Conservation (phyloP, 1,284 basidiomycete species). For the Malassezia pachydermatis region DNA sequence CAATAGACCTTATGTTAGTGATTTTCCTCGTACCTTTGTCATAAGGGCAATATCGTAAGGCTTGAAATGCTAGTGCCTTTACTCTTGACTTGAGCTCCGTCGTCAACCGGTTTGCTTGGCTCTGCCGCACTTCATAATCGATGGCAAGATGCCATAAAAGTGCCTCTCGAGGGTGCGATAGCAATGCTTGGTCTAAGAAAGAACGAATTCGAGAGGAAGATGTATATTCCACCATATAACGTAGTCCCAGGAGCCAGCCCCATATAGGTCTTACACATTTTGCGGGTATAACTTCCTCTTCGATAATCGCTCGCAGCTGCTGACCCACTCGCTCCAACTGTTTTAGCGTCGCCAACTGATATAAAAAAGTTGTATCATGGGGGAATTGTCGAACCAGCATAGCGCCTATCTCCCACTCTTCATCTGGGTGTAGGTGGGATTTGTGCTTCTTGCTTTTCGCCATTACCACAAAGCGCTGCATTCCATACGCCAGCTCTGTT, state of each 20-base stretch:
- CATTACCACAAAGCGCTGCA: constrained; percentile 1
- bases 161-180: neutral
- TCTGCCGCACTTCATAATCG: neutral
- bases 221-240: neutral
- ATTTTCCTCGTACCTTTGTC: constrained; percentile 1
- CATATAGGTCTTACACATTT: too few relatives aligned
- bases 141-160: constrained; percentile 7
- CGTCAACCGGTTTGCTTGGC: neutral
- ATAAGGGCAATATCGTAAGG: constrained; percentile 9
- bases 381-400: neutral
- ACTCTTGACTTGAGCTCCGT: neutral
- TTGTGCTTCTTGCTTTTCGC: neutral
- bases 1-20: neutral
- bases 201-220: neutral
- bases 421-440: neutral
- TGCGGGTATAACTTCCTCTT: constrained; percentile 2
- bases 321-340: neutral
- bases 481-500: neutral
- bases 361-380: neutral
- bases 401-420: neutral
- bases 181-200: neutral
- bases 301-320: neutral
- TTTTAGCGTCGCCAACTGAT: neutral
- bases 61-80: constrained; percentile 11
- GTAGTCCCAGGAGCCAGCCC: constrained; percentile 1